Conservation (phyloP, 441 rosid genomes). For the Capsella rubella region DNA sequence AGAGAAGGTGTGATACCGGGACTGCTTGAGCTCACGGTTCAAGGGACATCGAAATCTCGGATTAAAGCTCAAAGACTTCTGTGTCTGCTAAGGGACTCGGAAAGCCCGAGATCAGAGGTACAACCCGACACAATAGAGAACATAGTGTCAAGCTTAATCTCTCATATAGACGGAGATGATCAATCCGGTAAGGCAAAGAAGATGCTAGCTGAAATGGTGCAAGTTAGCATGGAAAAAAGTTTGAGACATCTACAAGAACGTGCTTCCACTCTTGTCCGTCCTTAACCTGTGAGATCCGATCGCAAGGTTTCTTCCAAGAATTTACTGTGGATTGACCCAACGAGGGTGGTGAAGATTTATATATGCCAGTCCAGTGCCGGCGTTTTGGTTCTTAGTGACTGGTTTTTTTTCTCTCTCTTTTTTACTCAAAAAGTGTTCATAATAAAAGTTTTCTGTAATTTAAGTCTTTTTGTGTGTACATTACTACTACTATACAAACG, state of each 20-base stretch:
- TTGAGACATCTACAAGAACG: conserved; percentile 93
- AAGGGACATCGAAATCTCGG: conserved; percentile 85
- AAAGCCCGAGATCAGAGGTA: conserved; percentile 74
- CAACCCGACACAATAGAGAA: conserved; percentile 86
- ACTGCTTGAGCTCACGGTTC: conserved; percentile 92
- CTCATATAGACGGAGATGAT: conserved; percentile 90
- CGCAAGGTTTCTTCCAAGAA: not conserved
- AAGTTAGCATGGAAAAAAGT: conserved; percentile 98
- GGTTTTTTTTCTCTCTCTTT: conserved; percentile 28
- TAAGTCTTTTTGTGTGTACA: conserved; percentile 33
- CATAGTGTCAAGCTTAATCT: conserved; percentile 87
- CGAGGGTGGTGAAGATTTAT: conserved; percentile 23
- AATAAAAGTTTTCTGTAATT: conserved; percentile 30
- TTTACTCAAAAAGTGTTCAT: conserved; percentile 34
- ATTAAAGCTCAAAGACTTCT: conserved; percentile 78
- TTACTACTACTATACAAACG: conserved; percentile 16
- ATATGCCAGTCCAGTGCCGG: conserved; percentile 46
- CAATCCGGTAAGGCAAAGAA: conserved; percentile 92
- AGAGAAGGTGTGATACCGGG: conserved; percentile 98
- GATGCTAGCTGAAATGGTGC: conserved; percentile 98
- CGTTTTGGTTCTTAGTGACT: conserved; percentile 45
- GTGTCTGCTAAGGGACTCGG: conserved; percentile 74
- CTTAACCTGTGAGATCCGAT: conserved; percentile 15
- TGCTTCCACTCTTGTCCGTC: conserved; percentile 80
- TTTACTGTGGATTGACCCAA: conserved; percentile 5